Percentiles rank a stretch among this genome's conserved stretches.
phyloP scores from a whole-genome alignment of 2,329 filamentous ascomycete species.

The Pseudogymnoascus sp. region DNA sequence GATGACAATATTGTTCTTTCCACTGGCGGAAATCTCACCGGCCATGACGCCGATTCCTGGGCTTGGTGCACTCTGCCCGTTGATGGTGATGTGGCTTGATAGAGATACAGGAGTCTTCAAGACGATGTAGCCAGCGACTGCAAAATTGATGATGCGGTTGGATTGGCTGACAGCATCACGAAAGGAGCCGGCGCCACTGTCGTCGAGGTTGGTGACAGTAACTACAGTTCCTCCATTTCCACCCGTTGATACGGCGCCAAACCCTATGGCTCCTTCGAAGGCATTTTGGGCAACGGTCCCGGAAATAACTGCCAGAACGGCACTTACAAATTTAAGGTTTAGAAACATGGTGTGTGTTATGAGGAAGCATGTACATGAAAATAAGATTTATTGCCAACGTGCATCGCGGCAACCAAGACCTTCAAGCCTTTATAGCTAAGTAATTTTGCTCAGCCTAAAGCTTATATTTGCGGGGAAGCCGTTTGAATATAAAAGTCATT shows the following conservation, averaged over 20 bases:
- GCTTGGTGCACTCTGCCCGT: conserved; percentile 38
- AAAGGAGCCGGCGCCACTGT: conserved; percentile 37
- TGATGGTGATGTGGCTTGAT: conserved; percentile 34
- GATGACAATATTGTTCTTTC: conserved; percentile 36
- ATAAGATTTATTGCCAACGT: background rate
- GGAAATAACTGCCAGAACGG: background rate
- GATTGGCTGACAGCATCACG: conserved; percentile 38
- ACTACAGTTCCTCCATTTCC: conserved; percentile 36
- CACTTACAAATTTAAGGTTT: background rate
- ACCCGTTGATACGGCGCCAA: conserved; percentile 37
- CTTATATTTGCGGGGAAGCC: background rate
- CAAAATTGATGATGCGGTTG: conserved; percentile 37
- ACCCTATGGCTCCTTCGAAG: conserved; percentile 39
- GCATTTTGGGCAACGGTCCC: conserved; percentile 19
- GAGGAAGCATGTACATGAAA: background rate
- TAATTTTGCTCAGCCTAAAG: background rate
- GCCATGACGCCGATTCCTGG: conserved; percentile 34
- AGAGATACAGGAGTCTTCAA: conserved; percentile 35
- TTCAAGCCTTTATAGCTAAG: background rate
- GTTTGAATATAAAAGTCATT: background rate
- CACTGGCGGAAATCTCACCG: conserved; percentile 13
- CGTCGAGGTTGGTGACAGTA: conserved; percentile 36
- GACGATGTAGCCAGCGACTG: conserved; percentile 37
- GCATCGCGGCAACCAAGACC: background rate
- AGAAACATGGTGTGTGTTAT: background rate